These are phyloP conservation scores for Podochytrium sp. DNA, from an alignment of 192 early-diverging fungal species.

Conservation along the genomic window DNA sequence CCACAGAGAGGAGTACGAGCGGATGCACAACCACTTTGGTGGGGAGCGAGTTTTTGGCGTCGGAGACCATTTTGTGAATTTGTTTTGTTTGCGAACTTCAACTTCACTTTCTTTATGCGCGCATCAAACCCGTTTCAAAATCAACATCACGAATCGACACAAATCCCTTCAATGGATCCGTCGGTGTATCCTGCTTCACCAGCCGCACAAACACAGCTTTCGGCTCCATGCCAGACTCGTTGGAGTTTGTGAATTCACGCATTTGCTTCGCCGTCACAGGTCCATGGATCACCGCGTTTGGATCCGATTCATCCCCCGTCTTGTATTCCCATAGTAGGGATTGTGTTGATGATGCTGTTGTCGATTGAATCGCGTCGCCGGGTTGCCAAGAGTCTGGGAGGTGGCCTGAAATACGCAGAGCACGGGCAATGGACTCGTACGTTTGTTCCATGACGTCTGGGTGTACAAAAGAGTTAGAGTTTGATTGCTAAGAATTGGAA, in stretches of 20 bases:
- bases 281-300: conserved; percentile 35
- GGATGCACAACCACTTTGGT: conserved; percentile 88
- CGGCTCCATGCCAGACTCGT: not conserved
- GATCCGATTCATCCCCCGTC: conserved; percentile 18
- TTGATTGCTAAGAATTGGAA: not conserved
- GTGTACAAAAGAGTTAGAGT: not conserved
- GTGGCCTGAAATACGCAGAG: conserved; percentile 39
- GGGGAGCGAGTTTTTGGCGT: not conserved
- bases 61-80: too few relatives aligned
- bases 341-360: not conserved
- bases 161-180: conserved; percentile 24
- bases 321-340: conserved; percentile 39
- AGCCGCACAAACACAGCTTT: conserved; percentile 22
- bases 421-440: conserved; percentile 53
- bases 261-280: conserved; percentile 34
- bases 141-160: conserved; percentile 6
- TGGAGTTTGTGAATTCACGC: conserved; percentile 26
- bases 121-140: conserved; percentile 7
- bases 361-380: conserved; percentile 30
- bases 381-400: conserved; percentile 47
- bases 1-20: conserved; percentile 96
- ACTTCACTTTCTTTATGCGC: too few relatives aligned
- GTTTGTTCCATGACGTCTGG: conserved; percentile 49
- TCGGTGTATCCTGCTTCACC: conserved; percentile 19
- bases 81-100: too few relatives aligned